A percentile compares a stretch with the other conserved stretches of the same genome.
phyloP scores from a whole-genome alignment of 108 stramenopile genomes.

The Cyclotella choctawhatcheeana region DNA sequence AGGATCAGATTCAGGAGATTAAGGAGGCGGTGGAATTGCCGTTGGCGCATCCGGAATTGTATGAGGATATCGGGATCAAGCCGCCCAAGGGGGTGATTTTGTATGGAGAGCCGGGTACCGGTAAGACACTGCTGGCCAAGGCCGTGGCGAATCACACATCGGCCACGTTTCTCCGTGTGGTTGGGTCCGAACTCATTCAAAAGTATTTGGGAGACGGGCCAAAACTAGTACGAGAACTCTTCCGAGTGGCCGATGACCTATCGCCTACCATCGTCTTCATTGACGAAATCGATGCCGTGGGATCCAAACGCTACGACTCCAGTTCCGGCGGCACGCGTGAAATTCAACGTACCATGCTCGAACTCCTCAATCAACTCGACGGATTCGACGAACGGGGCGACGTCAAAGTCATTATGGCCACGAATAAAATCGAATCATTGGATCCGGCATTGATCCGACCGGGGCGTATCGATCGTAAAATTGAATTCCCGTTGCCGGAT shows the following conservation, averaged over 20 bases:
- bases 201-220: conserved; percentile 99
- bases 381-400: conserved; percentile 98
- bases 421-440: conserved; percentile 97
- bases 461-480: conserved; percentile 99
- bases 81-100: conserved; percentile 98
- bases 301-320: conserved; percentile 97
- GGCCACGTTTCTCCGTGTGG: conserved; percentile 97
- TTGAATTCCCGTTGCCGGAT: conserved; percentile 99
- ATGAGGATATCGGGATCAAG: conserved; percentile 98
- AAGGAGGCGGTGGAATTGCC: conserved; percentile 99
- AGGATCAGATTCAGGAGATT: conserved; percentile 99
- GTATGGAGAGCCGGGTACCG: conserved; percentile 98
- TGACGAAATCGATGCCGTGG: conserved; percentile 99
- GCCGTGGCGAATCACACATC: conserved; percentile 99
- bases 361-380: conserved; percentile 98
- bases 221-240: conserved; percentile 98
- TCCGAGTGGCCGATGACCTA: conserved; percentile 96
- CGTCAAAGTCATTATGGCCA: conserved; percentile 99
- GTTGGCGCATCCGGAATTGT: conserved; percentile 98
- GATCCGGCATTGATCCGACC: conserved; percentile 99
- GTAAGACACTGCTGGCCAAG: conserved; percentile 98
- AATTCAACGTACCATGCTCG: conserved; percentile 99
- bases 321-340: conserved; percentile 95
- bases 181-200: conserved; percentile 98
- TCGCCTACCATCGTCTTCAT: conserved; percentile 98